phyloP scores from a whole-genome alignment of 768 basidiomycete species.

The Trametes sanguinea region DNA sequence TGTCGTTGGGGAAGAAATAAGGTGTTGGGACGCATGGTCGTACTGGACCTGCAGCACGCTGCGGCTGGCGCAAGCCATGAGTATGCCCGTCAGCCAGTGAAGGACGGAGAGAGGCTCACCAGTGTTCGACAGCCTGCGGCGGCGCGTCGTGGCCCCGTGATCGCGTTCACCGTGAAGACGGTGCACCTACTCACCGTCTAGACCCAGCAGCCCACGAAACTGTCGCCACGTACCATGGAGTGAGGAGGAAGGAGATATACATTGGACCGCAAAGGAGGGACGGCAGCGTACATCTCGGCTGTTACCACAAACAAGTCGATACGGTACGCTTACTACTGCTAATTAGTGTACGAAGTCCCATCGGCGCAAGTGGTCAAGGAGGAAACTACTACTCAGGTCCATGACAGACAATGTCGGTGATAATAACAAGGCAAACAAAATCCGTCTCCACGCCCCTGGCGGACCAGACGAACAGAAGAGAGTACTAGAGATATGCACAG shows the following conservation, averaged over 20 bases:
- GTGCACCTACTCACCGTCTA: background rate
- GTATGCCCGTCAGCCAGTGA: background rate
- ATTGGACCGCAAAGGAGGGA: background rate
- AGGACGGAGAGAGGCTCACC: background rate
- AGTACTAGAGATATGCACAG: background rate
- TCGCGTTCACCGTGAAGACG: background rate
- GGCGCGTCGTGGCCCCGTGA: constrained; percentile 4
- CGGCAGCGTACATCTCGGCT: background rate
- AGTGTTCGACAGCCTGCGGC: background rate
- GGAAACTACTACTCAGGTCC: background rate
- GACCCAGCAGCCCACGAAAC: too few relatives aligned
- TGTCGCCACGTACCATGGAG: too few relatives aligned
- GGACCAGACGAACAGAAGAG: background rate
- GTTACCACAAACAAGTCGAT: background rate
- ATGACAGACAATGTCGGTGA: background rate
- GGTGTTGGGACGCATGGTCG: background rate
- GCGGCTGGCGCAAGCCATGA: background rate
- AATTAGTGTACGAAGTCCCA: background rate
- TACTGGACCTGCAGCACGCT: background rate
- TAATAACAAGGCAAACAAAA: background rate
- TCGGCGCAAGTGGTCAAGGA: background rate
- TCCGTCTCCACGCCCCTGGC: constrained; percentile 1
- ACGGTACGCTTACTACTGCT: background rate
- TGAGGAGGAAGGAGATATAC: background rate
- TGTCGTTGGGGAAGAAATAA: too few relatives aligned